phyloP scores from a whole-genome alignment of 2,329 filamentous ascomycete genomes.

The Taxawa tesnikishii region DNA sequence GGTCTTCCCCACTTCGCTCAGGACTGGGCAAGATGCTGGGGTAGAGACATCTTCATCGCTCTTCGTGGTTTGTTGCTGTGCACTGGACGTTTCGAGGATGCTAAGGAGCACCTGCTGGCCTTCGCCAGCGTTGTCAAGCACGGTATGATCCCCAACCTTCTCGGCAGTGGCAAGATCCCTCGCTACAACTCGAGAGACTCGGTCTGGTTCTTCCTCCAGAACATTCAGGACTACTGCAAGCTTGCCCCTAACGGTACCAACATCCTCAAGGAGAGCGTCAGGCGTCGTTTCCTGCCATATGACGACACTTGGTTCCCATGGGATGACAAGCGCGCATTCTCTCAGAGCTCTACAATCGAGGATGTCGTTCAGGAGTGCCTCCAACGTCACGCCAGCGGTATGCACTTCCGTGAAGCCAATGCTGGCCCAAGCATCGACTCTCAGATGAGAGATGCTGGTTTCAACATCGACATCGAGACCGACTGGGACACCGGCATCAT shows the following conservation, averaged over 20 bases:
- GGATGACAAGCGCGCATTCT: constrained; percentile 76
- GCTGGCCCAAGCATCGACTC: constrained; percentile 77
- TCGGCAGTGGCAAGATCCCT: constrained; percentile 73
- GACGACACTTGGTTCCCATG: constrained; percentile 88
- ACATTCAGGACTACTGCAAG: constrained; percentile 82
- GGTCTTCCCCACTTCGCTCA: constrained; percentile 89
- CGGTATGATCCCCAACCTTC: constrained; percentile 92
- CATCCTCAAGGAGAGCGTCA: constrained; percentile 64
- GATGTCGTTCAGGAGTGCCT: constrained; percentile 90
- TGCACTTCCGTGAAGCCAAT: constrained; percentile 91
- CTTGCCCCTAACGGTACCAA: constrained; percentile 65
- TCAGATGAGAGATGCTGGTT: constrained; percentile 87
- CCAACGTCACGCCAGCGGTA: constrained; percentile 78
- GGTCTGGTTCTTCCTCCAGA: constrained; percentile 95
- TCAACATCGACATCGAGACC: constrained; percentile 80
- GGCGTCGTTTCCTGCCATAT: constrained; percentile 81
- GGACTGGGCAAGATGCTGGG: constrained; percentile 94
- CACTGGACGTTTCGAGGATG: constrained; percentile 77
- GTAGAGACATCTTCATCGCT: constrained; percentile 93
- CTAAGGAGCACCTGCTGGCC: constrained; percentile 84
- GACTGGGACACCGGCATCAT: constrained; percentile 88
- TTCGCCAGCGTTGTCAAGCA: constrained; percentile 97
- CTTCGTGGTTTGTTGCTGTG: constrained; percentile 83
- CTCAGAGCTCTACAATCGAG: constrained; percentile 66
- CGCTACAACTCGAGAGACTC: constrained; percentile 95